Percentiles rank a stretch among this genome's conserved stretches.
Conservation (phyloP, 2,329 filamentous ascomycete genomes). For the Colletotrichum limetticola region DNA sequence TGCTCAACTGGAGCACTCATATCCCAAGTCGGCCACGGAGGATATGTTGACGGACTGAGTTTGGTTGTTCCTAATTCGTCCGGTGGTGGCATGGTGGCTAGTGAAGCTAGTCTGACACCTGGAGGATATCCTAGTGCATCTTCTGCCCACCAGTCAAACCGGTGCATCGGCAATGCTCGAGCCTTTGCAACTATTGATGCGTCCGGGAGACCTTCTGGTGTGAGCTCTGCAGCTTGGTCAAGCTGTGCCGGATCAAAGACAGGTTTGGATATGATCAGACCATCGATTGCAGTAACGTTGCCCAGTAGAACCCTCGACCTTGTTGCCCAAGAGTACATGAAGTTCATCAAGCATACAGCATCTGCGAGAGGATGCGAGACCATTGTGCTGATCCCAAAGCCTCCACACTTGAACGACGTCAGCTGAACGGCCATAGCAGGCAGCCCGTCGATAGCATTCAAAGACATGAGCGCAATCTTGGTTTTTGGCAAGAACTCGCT, state of each 20-base stretch:
- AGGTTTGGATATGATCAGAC: conserved; percentile 24
- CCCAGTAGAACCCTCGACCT: conserved; percentile 39
- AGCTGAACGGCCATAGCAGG: conserved; percentile 51
- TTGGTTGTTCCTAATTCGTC: not conserved
- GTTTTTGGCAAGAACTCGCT: conserved; percentile 46
- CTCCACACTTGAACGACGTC: conserved; percentile 52
- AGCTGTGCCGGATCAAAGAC: conserved; percentile 54
- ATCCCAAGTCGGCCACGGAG: conserved; percentile 57
- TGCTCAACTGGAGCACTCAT: conserved; percentile 43
- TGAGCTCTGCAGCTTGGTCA: conserved; percentile 46
- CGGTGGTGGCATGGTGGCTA: conserved; percentile 38
- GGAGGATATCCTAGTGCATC: conserved; percentile 44
- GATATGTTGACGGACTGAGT: conserved; percentile 45
- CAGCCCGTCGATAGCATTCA: conserved; percentile 42
- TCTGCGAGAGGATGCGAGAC: conserved; percentile 58
- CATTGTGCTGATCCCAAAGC: conserved; percentile 52
- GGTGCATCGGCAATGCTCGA: conserved; percentile 53
- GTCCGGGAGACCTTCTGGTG: conserved; percentile 36
- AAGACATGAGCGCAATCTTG: conserved; percentile 46
- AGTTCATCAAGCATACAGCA: conserved; percentile 53
- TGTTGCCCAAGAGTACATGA: conserved; percentile 54
- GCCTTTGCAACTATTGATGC: conserved; percentile 42
- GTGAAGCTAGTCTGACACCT: conserved; percentile 39
- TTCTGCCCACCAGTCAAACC: conserved; percentile 58
- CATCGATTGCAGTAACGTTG: not conserved